A percentile compares a stretch with the other conserved stretches of the same genome.
phyloP scores from a whole-genome alignment of 2,329 filamentous ascomycete species.

The Cladosporium sp. region DNA sequence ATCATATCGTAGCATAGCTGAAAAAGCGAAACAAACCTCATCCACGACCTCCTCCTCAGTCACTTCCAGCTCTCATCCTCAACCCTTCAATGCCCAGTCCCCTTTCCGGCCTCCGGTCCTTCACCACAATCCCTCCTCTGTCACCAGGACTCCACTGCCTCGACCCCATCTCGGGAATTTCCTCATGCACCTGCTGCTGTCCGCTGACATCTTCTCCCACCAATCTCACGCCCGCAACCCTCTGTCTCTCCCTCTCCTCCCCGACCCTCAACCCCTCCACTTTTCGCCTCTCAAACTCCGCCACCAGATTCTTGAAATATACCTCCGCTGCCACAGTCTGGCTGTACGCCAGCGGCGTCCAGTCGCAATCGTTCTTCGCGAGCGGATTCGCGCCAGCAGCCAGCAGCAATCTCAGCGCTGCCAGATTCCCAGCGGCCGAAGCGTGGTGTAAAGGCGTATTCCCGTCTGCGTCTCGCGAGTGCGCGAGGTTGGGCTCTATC shows the following conservation, averaged over 20 bases:
- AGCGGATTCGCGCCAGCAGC: slow-evolving; percentile 73
- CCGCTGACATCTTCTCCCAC: slow-evolving; percentile 18
- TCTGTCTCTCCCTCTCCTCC: slow-evolving; percentile 27
- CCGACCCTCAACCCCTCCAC: slow-evolving; percentile 36
- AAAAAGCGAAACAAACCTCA: background rate
- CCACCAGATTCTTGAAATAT: slow-evolving; percentile 73
- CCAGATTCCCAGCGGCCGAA: slow-evolving; percentile 72
- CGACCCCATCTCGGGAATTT: background rate
- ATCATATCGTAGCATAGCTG: slow-evolving; percentile 6
- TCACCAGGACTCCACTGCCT: slow-evolving; percentile 11
- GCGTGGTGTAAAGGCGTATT: slow-evolving; percentile 87
- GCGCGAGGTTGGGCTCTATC: slow-evolving; percentile 22
- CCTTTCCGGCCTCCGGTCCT: background rate
- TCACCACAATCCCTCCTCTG: slow-evolving; percentile 4
- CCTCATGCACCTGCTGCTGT: background rate
- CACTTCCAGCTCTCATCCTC: slow-evolving; percentile 11
- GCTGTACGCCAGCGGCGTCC: slow-evolving; percentile 80
- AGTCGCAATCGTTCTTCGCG: slow-evolving; percentile 69
- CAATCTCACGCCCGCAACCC: slow-evolving; percentile 27
- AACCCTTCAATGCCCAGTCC: slow-evolving; percentile 7
- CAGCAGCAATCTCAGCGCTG: slow-evolving; percentile 71
- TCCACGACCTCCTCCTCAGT: background rate
- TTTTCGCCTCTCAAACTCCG: slow-evolving; percentile 64
- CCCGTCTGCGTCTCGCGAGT: slow-evolving; percentile 59
- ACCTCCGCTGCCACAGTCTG: slow-evolving; percentile 79